phyloP scores from a whole-genome alignment of 176 grass and related monocot species.

The Metroxylon sagu region DNA sequence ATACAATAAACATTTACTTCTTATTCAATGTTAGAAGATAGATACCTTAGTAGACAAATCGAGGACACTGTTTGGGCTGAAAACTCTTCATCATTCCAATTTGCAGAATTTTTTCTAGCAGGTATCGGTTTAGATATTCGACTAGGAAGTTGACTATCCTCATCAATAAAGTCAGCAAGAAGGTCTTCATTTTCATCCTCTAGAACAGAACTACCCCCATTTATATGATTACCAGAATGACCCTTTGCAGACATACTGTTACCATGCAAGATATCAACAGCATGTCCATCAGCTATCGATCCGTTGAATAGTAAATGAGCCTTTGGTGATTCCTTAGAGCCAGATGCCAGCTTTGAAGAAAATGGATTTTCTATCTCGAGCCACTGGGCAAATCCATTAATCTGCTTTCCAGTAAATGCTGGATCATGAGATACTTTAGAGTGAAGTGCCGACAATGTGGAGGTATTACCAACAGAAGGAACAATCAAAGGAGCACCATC shows the following conservation, averaged over 20 bases:
- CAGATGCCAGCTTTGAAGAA: slow-evolving; percentile 55
- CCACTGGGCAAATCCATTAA: slow-evolving; percentile 69
- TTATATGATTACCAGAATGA: slow-evolving; percentile 34
- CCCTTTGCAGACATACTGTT: slow-evolving; percentile 9
- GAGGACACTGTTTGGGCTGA: slow-evolving; percentile 92
- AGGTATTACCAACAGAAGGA: slow-evolving; percentile 31
- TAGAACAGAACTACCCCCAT: slow-evolving; percentile 40
- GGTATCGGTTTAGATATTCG: slow-evolving; percentile 61
- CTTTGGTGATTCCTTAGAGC: slow-evolving; percentile 59
- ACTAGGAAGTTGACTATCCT: slow-evolving; percentile 98
- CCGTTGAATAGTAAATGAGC: slow-evolving; percentile 28
- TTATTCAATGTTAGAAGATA: slow-evolving; percentile 20
- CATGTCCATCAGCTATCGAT: slow-evolving; percentile 23
- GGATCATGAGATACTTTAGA: slow-evolving; percentile 34
- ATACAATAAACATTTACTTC: not conserved
- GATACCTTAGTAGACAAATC: slow-evolving; percentile 86
- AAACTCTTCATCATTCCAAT: slow-evolving; percentile 81
- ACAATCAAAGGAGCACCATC: slow-evolving; percentile 78
- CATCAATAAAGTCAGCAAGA: slow-evolving; percentile 99
- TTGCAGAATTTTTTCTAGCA: slow-evolving; percentile 42
- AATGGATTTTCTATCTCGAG: slow-evolving; percentile 64
- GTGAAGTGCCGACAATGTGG: slow-evolving; percentile 33
- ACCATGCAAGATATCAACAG: slow-evolving; percentile 11
- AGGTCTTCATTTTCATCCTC: slow-evolving; percentile 99
- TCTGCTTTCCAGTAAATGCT: slow-evolving; percentile 39